Evolutionary conservation across 495 filamentous ascomycete genomes (phyloP).

Genomic region (Neurospora africana): DNA sequence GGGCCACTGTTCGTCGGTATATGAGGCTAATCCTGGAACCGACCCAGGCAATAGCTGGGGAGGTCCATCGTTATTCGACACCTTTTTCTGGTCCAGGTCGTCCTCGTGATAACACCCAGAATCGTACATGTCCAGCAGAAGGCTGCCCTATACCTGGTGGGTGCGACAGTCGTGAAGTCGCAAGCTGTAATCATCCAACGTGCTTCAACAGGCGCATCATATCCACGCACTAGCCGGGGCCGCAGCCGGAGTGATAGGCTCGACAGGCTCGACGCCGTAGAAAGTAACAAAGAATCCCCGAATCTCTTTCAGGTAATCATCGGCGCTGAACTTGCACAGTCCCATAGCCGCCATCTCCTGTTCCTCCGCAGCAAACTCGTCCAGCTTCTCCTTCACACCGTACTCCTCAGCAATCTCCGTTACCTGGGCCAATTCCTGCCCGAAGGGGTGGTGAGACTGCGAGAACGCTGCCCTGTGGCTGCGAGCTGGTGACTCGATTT

Average conservation of each 20-base stretch:
- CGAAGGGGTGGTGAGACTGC: constrained; percentile 46
- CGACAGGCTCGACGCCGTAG: constrained; percentile 15
- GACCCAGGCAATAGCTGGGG: background rate
- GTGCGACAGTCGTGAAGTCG: background rate
- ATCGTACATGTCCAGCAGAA: background rate
- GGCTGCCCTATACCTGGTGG: background rate
- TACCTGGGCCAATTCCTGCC: constrained; percentile 62
- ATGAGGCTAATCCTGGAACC: background rate
- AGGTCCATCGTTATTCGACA: background rate
- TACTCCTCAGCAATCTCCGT: constrained; percentile 83
- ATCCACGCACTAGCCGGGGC: constrained; percentile 10
- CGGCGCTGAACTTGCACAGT: constrained; percentile 61
- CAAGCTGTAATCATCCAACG: background rate
- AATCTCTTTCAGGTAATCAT: constrained; percentile 81
- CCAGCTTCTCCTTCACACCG: constrained; percentile 49
- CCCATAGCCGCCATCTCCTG: constrained; percentile 52
- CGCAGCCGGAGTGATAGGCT: constrained; percentile 2
- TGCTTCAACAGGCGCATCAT: background rate
- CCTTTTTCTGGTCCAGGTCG: background rate
- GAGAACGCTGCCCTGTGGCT: constrained; percentile 20
- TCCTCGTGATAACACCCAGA: background rate
- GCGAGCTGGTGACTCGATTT: constrained; percentile 6
- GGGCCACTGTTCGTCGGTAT: background rate
- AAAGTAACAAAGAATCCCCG: constrained; percentile 48
- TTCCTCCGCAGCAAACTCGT: constrained; percentile 63